Evolutionary conservation across 2,329 filamentous ascomycete species (phyloP), one percentile per base, ranked within the genome.

Genomic region (Monosporascus sp.): DNA sequence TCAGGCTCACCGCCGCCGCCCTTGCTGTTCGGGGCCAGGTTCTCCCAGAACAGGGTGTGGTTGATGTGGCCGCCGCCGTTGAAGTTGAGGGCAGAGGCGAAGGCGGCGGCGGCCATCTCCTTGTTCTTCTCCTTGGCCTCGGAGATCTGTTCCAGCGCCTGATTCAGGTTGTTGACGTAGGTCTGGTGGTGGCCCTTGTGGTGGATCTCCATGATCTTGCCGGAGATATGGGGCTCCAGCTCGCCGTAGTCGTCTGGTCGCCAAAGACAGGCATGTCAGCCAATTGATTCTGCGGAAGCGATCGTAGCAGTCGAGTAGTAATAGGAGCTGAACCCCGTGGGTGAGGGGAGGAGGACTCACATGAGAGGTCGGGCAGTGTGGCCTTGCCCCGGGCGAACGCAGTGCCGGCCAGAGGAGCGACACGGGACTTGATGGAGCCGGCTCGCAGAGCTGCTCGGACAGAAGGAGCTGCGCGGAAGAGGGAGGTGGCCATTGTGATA

Each of bases 241-340:
- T 92, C 94, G 69, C 88, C 90, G 73, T 97, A 99, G 80, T 97
- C 94, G 71, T 97, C 93, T 96, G 61, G 25, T 22, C 4, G 20
- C n/a, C 20, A 20, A 8, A 7, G 3, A 14, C 9, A 14, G 3
- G 11, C 11, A 35, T 5, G 9, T 35, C 9, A 35, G 31, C 31
- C 9, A 35, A 14, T 5, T 5, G 31, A 9, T 35, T 31, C 31
- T 4, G 31, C 31, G 11, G 31, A 35, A 14, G 31, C 31, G 1
- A 35, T 14, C 31, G 14, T 35, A 35, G 11, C 11, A 35, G 31
- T 35, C 31, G 9, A 14, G 31, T 14, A 14, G 31, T 9, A 35
- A 11, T 14, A 11, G 31, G 11, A 35, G 31, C 31, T 35, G 31
- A 14, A 35, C 11, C 9, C 31, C 4, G 31, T 9, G 31, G 11